These are phyloP conservation scores for Tarenaya hassleriana DNA, from an alignment of 345 rosid species.

Conservation along the genomic window DNA sequence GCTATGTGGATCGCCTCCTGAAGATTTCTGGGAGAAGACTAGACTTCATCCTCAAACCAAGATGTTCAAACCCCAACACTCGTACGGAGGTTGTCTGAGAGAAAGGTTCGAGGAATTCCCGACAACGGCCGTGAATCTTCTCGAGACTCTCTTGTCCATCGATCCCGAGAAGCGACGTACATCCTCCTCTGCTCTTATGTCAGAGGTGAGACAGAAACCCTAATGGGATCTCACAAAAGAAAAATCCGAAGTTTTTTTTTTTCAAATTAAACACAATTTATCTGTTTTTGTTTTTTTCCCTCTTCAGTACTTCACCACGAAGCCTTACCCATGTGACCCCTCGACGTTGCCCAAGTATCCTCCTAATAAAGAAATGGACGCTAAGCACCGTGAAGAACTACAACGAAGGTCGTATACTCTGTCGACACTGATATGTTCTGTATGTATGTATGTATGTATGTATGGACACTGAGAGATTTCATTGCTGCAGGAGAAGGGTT, in stretches of 20 bases:
- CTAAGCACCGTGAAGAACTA: slow-evolving; percentile 56
- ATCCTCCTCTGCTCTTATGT: slow-evolving; percentile 59
- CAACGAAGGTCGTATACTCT: slow-evolving; percentile 39
- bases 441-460: not conserved
- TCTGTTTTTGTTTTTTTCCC: not conserved
- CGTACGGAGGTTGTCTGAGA: slow-evolving; percentile 43
- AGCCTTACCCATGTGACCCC: slow-evolving; percentile 66
- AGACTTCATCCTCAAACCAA: slow-evolving; percentile 51
- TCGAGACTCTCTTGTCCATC: slow-evolving; percentile 53
- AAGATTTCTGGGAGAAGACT: slow-evolving; percentile 54
- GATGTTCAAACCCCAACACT: slow-evolving; percentile 59
- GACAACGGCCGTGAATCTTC: slow-evolving; percentile 35
- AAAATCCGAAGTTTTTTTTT: no score
- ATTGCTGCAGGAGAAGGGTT: slow-evolving; percentile 43
- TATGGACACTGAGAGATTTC: slow-evolving; percentile 2
- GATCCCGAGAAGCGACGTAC: slow-evolving; percentile 68
- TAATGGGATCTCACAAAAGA: no score
- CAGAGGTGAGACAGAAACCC: slow-evolving; percentile 38
- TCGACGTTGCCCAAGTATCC: slow-evolving; percentile 66
- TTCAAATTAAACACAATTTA: not conserved
- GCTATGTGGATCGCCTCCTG: slow-evolving; percentile 74
- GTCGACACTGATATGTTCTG: slow-evolving; percentile 2
- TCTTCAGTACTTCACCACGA: slow-evolving; percentile 53
- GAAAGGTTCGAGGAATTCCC: slow-evolving; percentile 57
- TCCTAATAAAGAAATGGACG: slow-evolving; percentile 78